Conservation (phyloP, 257 asterid species). For the Gynochthodes officinalis region DNA sequence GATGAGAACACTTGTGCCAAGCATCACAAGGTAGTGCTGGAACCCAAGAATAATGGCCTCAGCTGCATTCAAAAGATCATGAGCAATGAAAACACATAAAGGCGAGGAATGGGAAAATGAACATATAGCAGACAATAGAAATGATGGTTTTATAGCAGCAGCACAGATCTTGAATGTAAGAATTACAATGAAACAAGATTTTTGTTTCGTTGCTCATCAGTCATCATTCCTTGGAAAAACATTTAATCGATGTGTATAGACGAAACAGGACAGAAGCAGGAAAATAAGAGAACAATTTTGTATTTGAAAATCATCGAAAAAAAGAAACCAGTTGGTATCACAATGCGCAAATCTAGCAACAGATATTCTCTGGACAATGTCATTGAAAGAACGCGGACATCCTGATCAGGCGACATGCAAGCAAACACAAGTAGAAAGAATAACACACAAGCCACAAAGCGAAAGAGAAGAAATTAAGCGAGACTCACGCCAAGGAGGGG, state of each 20-base stretch:
- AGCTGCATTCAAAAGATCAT: slow-evolving; percentile 50
- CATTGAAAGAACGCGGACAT: not conserved
- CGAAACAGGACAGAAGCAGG: not conserved
- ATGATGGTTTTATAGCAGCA: not conserved
- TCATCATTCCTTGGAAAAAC: not conserved
- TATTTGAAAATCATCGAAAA: not conserved
- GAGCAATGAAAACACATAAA: not conserved
- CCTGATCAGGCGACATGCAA: not conserved
- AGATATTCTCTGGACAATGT: no score
- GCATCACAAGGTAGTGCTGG: slow-evolving; percentile 97
- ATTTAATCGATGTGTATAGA: not conserved
- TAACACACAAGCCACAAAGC: not conserved
- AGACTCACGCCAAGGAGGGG: slow-evolving; percentile 98
- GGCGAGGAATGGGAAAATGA: not conserved
- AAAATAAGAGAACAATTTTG: not conserved
- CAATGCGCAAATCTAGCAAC: not conserved
- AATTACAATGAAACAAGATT: not conserved
- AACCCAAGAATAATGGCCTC: slow-evolving; percentile 96
- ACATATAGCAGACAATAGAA: not conserved
- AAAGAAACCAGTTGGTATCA: not conserved
- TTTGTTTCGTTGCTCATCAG: not conserved
- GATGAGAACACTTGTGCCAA: slow-evolving; percentile 90
- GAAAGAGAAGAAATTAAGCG: slow-evolving; percentile 6
- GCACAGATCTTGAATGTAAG: not conserved
- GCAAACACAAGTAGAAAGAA: not conserved